Base-by-base conservation (phyloP, 148 eudicot species). In the Selenicereus undatus region DNA sequence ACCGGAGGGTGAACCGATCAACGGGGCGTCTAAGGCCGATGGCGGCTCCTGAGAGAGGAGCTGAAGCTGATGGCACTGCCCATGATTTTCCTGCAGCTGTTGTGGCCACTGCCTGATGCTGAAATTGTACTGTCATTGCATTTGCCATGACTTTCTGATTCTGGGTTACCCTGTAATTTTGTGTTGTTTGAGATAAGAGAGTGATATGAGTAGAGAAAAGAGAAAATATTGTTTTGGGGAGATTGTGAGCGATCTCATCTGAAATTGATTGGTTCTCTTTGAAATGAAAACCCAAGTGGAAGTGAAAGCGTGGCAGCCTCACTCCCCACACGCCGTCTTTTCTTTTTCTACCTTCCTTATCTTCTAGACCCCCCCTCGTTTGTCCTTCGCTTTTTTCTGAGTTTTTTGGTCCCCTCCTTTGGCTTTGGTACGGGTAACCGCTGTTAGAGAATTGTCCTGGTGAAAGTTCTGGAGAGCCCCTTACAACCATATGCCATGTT, bases 1-100 rank as follows among this genome's bases (percentile, higher is more conserved):
- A 87, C 66, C 84, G 89, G 20, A 90, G 85, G 4, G 92, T 86
- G 1, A 84, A 87, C 17, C 86, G 85, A 75, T 88, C 88, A 7
- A 76, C n/a, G 1, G 88, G 86, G 12, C 75, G 87, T 10, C 89
- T 81, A 0, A 89, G 88, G 11, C 90, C 90, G 9, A 84, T 82
- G 74, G 85, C 83, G 71, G 71, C 51, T 30, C 89, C 83, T 30
- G 76, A 85, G 17, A 88, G 68, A 8, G 88, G 87, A 39, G 82
- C 73, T 27, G 88, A 48, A 11, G 83, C 81, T 18, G 88, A 73
- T n/a, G 85, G 76, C 56, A 82, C 62, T 32, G 83, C 78, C n/a
- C 84, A 42, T 72, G 83, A 78, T 64, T 79, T 78, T 54, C 75
- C 81, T 71, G 88, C 78, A 85, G 86, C 20, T 3, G 78, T 24